Conservation (phyloP, 805 yeast genomes). For the Kuraishia borneana region DNA sequence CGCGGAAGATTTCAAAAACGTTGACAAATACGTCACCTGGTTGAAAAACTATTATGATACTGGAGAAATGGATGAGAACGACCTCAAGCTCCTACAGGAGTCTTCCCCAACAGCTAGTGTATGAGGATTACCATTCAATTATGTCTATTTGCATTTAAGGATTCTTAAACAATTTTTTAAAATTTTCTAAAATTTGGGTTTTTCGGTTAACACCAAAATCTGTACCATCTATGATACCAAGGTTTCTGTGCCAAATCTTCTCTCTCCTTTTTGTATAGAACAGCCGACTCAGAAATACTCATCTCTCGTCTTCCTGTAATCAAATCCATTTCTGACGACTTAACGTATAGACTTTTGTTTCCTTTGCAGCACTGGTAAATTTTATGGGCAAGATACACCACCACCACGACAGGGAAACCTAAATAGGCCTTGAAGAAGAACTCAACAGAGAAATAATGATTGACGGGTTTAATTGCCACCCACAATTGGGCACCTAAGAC, state of each 20-base stretch:
- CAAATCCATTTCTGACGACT: conserved; percentile 11
- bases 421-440: conserved; percentile 33
- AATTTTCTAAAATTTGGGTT: no score
- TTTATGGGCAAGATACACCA: conserved; percentile 32
- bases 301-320: conserved; percentile 9
- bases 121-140: no score
- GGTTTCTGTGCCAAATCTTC: conserved; percentile 20
- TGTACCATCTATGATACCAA: conserved; percentile 20
- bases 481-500: conserved; percentile 35
- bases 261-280: conserved; percentile 34
- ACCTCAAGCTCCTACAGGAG: neutral
- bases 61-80: neutral
- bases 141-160: neutral
- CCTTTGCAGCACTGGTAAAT: conserved; percentile 8
- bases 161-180: neutral
- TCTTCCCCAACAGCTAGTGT: no score
- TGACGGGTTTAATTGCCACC: conserved; percentile 34
- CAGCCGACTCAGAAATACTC: conserved; percentile 9
- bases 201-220: conserved; percentile 32
- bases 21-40: conserved; percentile 14
- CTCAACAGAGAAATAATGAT: conserved; percentile 17
- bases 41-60: conserved; percentile 7
- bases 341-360: conserved; percentile 8
- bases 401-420: conserved; percentile 33
- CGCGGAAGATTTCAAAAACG: conserved; percentile 9